Evolutionary conservation across 1,284 basidiomycete species (phyloP), one percentile per base, ranked within the genome.

Genomic region (Fomitopsis pinicola): DNA sequence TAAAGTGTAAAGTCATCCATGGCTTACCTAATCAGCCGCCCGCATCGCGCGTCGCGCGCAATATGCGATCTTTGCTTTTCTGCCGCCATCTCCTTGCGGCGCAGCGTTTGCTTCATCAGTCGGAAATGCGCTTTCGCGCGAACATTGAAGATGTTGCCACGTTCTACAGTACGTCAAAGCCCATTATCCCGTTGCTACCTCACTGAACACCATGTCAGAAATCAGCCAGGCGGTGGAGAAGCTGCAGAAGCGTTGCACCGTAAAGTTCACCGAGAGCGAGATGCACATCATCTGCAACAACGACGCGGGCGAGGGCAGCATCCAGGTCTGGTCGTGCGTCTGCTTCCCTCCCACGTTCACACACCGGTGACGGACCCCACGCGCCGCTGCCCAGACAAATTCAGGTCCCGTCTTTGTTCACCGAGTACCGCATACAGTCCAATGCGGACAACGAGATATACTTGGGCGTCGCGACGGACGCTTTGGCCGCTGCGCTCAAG

Each of bases 241-340:
- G 64, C 77, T 95, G 9, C 90, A 95, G 68, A 92, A 91, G 72
- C 84, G 81, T 76, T 94, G 91, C 67, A 87, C 92, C 59, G 86
- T 96, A 69, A 88, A 88, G 67, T 89, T 95, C 66, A 87, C 86
- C 0, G 85, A 89, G 64, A 82, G 81, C 7, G 86, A 85, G 52
- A 88, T 95, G 77, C 87, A 89, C 63, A 89, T 95, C 66, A 95
- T 96, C 60, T 94, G 91, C 77, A 86, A 88, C 52, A 85, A 82
- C 61, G 91, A 94, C 64, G 82, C 83, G 44, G 90, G 87, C 62
- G 90, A 91, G 66, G 92, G 92, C 7, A 92, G 94, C 2, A 89
- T 94, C 7, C 92, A 95, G 73, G 91, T 95, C 54, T 96, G 94
- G 94, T 94, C 92, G 94, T 95, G 68, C 74, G 92, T 85, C 26